Evolutionary conservation across 495 filamentous ascomycete genomes (phyloP).

Genomic region (Tricharina praecox): DNA sequence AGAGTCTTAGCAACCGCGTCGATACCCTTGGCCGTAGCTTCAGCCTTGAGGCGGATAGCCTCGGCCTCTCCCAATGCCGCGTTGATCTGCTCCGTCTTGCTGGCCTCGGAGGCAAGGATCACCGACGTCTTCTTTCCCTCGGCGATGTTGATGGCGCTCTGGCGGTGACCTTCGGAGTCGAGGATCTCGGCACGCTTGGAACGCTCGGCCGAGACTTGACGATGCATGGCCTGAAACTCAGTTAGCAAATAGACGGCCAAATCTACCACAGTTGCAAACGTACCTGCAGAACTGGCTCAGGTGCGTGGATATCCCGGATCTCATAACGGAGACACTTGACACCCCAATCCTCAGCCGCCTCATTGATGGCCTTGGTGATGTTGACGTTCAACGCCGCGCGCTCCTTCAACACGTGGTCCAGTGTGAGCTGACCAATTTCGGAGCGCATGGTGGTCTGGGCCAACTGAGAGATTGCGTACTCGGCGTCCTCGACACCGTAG

Average conservation of each 20-base stretch:
- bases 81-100: conserved; percentile 81
- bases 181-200: conserved; percentile 95
- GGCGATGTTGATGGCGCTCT: conserved; percentile 95
- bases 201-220: conserved; percentile 90
- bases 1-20: conserved; percentile 67
- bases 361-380: conserved; percentile 95
- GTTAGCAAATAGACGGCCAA: background rate
- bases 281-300: conserved; percentile 56
- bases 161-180: conserved; percentile 86
- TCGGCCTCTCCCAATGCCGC: conserved; percentile 78
- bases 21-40: conserved; percentile 75
- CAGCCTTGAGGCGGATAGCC: conserved; percentile 70
- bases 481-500: conserved; percentile 95
- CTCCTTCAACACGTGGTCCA: conserved; percentile 96
- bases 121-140: conserved; percentile 92
- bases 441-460: conserved; percentile 97
- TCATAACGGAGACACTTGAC: conserved; percentile 93
- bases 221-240: conserved; percentile 69
- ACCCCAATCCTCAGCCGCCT: conserved; percentile 90
- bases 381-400: conserved; percentile 88
- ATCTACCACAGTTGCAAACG: no score
- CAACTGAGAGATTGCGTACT: conserved; percentile 95
- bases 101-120: conserved; percentile 87
- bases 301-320: conserved; percentile 94
- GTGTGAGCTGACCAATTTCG: conserved; percentile 87